Conservation (phyloP, 345 rosid genomes). For the Erucastrum elatum region DNA sequence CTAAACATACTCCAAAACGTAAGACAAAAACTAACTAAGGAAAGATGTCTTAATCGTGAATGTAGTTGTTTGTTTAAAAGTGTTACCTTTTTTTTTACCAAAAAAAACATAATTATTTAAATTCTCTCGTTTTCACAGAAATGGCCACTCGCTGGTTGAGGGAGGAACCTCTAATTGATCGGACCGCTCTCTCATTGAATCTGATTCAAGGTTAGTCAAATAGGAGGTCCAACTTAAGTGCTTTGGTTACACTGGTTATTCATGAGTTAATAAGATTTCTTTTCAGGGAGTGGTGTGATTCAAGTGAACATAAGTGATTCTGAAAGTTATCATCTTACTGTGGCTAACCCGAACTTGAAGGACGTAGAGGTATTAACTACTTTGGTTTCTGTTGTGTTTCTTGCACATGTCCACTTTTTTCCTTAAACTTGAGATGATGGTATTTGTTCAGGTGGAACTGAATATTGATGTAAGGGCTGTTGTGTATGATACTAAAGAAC, state of each 20-base stretch:
- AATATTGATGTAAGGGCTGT: conserved; percentile 52
- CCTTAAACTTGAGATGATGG: neutral
- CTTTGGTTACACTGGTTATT: conserved; percentile 7
- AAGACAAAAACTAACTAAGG: neutral
- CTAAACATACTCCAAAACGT: neutral
- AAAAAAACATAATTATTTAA: conserved; percentile 17
- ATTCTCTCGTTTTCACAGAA: conserved; percentile 49
- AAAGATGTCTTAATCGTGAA: neutral
- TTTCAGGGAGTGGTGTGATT: conserved; percentile 62
- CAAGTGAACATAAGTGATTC: conserved; percentile 50
- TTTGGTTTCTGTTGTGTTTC: neutral
- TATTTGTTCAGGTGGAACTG: conserved; percentile 61
- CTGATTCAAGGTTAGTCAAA: conserved; percentile 59
- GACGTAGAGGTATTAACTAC: conserved; percentile 55
- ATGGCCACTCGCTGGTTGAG: conserved; percentile 45
- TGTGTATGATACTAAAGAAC: conserved; percentile 61
- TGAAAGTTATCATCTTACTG: conserved; percentile 62
- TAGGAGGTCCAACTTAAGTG: conserved; percentile 10
- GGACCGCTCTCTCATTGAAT: conserved; percentile 59
- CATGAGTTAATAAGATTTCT: conserved; percentile 18
- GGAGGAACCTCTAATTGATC: conserved; percentile 47
- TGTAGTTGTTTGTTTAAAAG: conserved; percentile 10
- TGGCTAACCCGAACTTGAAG: conserved; percentile 64
- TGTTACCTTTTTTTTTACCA: conserved; percentile 7
- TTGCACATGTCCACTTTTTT: neutral